phyloP scores from a whole-genome alignment of 164 flowering plant species.

The Magnolia officinalis region DNA sequence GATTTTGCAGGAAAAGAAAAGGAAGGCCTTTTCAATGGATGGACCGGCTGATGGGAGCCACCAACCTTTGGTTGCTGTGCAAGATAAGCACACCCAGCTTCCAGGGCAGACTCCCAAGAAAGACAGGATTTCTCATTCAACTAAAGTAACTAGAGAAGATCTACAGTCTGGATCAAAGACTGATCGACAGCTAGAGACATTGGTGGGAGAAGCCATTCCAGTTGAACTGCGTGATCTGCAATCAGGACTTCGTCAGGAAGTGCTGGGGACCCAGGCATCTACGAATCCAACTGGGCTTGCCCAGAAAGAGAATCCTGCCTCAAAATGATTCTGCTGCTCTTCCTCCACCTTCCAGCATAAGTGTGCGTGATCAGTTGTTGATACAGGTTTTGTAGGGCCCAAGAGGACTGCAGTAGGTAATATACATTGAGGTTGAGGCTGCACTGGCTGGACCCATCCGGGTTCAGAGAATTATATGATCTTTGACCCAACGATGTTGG shows the following conservation, averaged over 20 bases:
- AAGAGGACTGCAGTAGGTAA: neutral
- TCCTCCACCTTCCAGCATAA: neutral
- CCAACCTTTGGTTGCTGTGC: neutral
- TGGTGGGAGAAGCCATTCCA: conserved; percentile 2
- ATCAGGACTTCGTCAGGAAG: neutral
- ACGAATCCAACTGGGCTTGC: neutral
- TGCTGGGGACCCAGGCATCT: neutral
- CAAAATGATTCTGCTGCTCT: neutral
- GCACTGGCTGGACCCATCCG: neutral
- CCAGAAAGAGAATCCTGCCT: neutral
- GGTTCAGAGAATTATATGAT: neutral
- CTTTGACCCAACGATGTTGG: neutral
- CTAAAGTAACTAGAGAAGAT: neutral
- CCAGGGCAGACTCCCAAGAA: conserved; percentile 9
- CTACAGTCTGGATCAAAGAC: neutral
- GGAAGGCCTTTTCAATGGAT: conserved; percentile 7
- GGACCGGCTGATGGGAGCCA: neutral
- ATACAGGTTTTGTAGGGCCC: neutral
- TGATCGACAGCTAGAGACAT: neutral
- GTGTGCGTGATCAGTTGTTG: neutral
- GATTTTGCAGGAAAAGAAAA: conserved; percentile 13
- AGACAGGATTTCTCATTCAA: conserved; percentile 5
- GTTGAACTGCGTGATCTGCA: neutral
- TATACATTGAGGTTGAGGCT: neutral
- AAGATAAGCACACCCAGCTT: conserved; percentile 8